Conservation (phyloP, 192 early-diverging fungal genomes). For the Globomyces pollinis-pini region DNA sequence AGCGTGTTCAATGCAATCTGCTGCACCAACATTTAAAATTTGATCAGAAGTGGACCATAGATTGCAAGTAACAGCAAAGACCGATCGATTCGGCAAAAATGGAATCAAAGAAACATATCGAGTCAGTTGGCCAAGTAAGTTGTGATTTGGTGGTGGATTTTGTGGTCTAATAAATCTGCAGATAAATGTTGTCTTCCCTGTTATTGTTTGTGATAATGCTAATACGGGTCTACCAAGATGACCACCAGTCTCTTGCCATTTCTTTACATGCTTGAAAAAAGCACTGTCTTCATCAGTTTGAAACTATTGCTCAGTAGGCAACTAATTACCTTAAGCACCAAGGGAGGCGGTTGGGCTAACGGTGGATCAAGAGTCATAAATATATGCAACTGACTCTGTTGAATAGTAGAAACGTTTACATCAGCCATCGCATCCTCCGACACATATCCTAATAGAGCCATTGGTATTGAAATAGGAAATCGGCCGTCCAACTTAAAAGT, state of each 20-base stretch:
- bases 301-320: conserved; percentile 15
- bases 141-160: conserved; percentile 24
- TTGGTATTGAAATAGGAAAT: conserved; percentile 35
- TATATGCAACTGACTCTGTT: conserved; percentile 33
- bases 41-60: conserved; percentile 42
- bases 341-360: conserved; percentile 28
- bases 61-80: conserved; percentile 20
- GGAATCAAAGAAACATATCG: conserved; percentile 45
- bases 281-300: conserved; percentile 31
- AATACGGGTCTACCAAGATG: neutral
- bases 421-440: conserved; percentile 12
- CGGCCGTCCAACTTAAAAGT: conserved; percentile 45
- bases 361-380: conserved; percentile 53
- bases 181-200: conserved; percentile 33
- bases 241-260: conserved; percentile 16
- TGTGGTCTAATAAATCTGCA: conserved; percentile 44
- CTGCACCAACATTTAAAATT: conserved; percentile 41
- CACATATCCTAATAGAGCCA: conserved; percentile 36
- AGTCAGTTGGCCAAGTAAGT: conserved; percentile 16
- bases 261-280: conserved; percentile 19
- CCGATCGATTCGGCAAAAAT: conserved; percentile 26
- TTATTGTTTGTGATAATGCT: conserved; percentile 20
- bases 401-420: conserved; percentile 17
- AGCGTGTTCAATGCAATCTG: conserved; percentile 43
- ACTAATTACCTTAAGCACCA: conserved; percentile 28